Evolutionary conservation across 306 rosid genomes (phyloP), one percentile per base, ranked within the genome.

Genomic region (Vigna mungo): DNA sequence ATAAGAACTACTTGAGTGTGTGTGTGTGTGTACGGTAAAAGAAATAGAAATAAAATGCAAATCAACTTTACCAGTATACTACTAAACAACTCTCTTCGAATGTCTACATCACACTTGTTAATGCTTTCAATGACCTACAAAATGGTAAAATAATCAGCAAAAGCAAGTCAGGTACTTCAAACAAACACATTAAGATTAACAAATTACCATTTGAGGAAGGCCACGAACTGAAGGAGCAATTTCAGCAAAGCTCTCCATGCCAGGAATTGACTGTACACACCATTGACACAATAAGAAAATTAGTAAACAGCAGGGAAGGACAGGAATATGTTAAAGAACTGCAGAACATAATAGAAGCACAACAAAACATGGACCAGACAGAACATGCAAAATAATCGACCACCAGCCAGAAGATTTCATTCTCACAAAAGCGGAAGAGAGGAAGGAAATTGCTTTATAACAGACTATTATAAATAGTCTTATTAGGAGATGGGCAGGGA

Each of bases 31-130:
- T 16, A 68, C 55, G 74, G 44, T 39, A 56, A 54, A 20, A 65
- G 7, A 62, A n/a, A 71, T 15, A 84, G 44, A 76, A 62, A 75
- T 36, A 49, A 74, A 47, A 18, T 11, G 8, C 14, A 11, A 65
- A 81, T 54, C 54, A 68, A 77, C 32, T 17, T 84, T 90, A 96
- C 99, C 99, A 96, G 86, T 77, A 96, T 96, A 82, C 98, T 92
- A 72, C 98, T 96, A 81, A 92, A 96, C 43, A 96, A 82, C 82
- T 96, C 99, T 80, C 97, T 90, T 55, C 98, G 94, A 81, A 96
- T 96, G 88, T 96, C 99, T 83, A 89, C 99, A 30, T 96, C 99
- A 85, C 98, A 96, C 84, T 81, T 92, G 70, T 91, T 96, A 74
- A 96, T 92, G 87, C 99, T 96, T 74, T 96, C 97, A 37, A 96